phyloP scores from a whole-genome alignment of 495 filamentous ascomycete species.

The Aspergillus wentii region DNA sequence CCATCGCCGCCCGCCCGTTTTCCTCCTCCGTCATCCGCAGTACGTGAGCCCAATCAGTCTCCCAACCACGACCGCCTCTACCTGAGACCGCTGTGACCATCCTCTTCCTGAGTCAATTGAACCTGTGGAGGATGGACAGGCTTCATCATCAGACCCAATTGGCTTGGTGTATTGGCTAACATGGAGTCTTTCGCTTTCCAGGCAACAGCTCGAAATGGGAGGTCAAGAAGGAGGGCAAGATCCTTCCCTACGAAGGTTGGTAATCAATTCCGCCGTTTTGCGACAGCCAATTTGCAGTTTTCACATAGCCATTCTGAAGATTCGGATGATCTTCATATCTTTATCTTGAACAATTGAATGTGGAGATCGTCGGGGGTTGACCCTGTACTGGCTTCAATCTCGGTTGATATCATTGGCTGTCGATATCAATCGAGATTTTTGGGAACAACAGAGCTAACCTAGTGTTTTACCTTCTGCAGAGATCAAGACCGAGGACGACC shows the following conservation, averaged over 20 bases:
- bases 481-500: slow-evolving; percentile 73
- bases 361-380: too few species aligned
- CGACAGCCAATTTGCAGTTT: slow-evolving; percentile 14
- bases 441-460: too few species aligned
- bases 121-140: too few species aligned
- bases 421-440: too few species aligned
- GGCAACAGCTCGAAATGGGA: slow-evolving; percentile 33
- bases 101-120: too few species aligned
- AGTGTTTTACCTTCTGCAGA: too few species aligned
- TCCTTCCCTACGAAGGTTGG: slow-evolving; percentile 43
- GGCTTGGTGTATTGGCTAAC: slow-evolving; percentile 24
- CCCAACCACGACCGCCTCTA: slow-evolving; percentile 20
- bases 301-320: not conserved
- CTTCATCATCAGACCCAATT: too few species aligned
- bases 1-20: slow-evolving; percentile 46
- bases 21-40: slow-evolving; percentile 44
- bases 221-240: slow-evolving; percentile 36
- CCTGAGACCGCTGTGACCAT: slow-evolving; percentile 16
- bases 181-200: slow-evolving; percentile 15
- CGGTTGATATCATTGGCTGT: too few species aligned
- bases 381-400: too few species aligned
- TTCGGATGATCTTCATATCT: slow-evolving; percentile 1
- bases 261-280: slow-evolving; percentile 8
- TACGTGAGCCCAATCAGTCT: slow-evolving; percentile 34
- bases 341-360: too few species aligned